Conservation (phyloP, 1,284 basidiomycete species). For the Ustanciosporium gigantosporum region DNA sequence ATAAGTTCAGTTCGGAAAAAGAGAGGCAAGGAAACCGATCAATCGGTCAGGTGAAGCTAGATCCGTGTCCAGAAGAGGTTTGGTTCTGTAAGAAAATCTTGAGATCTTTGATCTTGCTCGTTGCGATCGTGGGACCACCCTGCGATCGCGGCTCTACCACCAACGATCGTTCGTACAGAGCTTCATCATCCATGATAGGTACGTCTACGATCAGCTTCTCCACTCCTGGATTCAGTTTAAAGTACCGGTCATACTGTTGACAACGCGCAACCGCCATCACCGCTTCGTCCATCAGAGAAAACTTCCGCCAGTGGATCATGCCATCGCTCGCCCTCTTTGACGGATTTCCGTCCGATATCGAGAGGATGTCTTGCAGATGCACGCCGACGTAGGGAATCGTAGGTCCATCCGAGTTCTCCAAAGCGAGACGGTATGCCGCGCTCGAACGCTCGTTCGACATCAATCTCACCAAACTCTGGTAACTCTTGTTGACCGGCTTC, state of each 20-base stretch:
- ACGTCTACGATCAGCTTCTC: conserved; percentile 44
- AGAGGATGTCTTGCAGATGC: conserved; percentile 53
- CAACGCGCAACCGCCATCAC: conserved; percentile 48
- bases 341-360: conserved; percentile 53
- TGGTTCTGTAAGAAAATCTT: conserved; percentile 25
- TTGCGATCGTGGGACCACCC: not conserved
- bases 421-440: conserved; percentile 49
- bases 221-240: conserved; percentile 15
- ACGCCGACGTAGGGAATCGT: conserved; percentile 56
- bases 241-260: conserved; percentile 41
- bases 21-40: no score
- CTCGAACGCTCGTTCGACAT: conserved; percentile 50
- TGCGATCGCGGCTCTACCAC: conserved; percentile 34
- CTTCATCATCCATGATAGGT: conserved; percentile 51
- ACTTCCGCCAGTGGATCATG: conserved; percentile 54
- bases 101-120: conserved; percentile 39
- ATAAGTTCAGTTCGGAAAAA: no score
- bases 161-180: conserved; percentile 39
- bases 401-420: conserved; percentile 48
- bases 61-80: no score
- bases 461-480: conserved; percentile 41
- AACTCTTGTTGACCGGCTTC: conserved; percentile 46
- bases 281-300: conserved; percentile 53
- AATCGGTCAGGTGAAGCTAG: no score
- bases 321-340: conserved; percentile 39